A percentile compares a stretch with the other conserved stretches of the same genome.
Conservation (phyloP, 495 filamentous ascomycete species). For the Neurospora sp. region DNA sequence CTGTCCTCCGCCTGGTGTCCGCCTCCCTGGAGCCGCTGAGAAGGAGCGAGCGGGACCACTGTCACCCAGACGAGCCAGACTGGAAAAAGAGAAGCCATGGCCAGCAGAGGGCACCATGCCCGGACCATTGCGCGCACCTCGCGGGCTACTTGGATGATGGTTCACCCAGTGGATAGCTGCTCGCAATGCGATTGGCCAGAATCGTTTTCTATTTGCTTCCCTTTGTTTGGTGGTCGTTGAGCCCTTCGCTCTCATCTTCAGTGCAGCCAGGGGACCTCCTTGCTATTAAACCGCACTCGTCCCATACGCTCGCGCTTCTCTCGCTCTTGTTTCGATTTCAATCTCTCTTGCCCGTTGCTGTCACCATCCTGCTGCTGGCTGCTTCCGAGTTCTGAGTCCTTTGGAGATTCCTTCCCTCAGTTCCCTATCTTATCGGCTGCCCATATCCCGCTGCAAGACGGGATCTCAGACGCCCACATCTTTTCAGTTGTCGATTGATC, state of each 20-base stretch:
- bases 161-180: neutral
- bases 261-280: neutral
- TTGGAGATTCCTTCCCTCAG: neutral
- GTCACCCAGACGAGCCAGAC: neutral
- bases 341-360: neutral
- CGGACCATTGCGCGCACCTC: neutral
- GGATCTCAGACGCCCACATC: neutral
- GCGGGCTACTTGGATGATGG: neutral
- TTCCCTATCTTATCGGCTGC: neutral
- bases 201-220: conserved; percentile 1
- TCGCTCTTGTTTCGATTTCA: neutral
- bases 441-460: neutral
- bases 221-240: conserved; percentile 1
- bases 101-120: neutral
- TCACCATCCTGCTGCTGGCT: neutral
- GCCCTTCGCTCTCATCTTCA: neutral
- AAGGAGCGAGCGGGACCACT: neutral
- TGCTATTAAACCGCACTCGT: neutral
- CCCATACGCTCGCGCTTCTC: neutral
- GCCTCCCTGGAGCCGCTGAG: neutral
- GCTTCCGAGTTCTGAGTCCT: neutral
- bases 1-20: neutral
- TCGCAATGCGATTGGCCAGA: neutral
- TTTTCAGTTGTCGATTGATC: neutral
- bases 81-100: neutral